phyloP scores from a whole-genome alignment of 306 rosid species.

The Fragaria iinumae region DNA sequence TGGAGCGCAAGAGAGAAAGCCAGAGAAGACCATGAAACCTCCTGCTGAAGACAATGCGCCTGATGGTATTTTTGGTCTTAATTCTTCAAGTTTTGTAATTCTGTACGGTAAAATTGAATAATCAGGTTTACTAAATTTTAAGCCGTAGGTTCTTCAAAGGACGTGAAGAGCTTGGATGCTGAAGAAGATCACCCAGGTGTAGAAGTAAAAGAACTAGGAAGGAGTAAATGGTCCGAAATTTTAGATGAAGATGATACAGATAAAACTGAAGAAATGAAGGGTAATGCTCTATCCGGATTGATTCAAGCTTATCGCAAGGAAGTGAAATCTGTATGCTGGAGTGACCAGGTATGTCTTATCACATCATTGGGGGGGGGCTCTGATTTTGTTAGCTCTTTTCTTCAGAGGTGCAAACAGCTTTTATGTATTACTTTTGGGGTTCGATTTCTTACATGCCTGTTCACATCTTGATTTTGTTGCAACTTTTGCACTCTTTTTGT shows the following conservation, averaged over 20 bases:
- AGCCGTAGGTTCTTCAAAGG: conserved; percentile 45
- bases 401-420: not conserved
- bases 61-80: conserved; percentile 37
- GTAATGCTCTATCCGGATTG: conserved; percentile 85
- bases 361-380: not conserved
- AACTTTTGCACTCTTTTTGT: conserved; percentile 12
- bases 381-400: not conserved
- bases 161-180: conserved; percentile 51
- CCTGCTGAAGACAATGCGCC: conserved; percentile 38
- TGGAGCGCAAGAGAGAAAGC: conserved; percentile 49
- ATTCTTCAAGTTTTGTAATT: not conserved
- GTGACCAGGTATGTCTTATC: conserved; percentile 75
- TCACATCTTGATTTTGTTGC: conserved; percentile 3
- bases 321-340: conserved; percentile 89
- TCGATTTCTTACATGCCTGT: not conserved
- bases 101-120: not conserved
- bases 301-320: conserved; percentile 73
- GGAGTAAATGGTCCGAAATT: conserved; percentile 95
- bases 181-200: conserved; percentile 57
- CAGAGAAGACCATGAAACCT: conserved; percentile 41
- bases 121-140: not conserved
- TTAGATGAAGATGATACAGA: conserved; percentile 60
- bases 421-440: not conserved
- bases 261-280: conserved; percentile 50
- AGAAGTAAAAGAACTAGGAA: conserved; percentile 84